These are phyloP conservation scores for Colletotrichum australisinense DNA, from an alignment of 2,329 filamentous ascomycete genomes.

Conservation along the genomic window DNA sequence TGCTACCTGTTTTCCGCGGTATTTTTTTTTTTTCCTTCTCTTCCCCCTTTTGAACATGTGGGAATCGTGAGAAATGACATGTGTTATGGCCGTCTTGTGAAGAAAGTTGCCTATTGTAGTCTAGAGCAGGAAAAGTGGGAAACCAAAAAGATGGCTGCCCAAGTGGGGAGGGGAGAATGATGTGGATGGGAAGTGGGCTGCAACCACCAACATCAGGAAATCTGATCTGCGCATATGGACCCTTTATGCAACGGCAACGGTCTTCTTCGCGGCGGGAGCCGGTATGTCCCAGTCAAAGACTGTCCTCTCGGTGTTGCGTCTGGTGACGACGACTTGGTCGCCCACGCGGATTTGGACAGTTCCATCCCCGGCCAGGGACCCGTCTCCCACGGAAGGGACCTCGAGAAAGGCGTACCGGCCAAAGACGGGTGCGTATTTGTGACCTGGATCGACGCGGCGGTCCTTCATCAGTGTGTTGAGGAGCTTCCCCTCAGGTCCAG, in stretches of 20 bases:
- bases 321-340: slow-evolving; percentile 65
- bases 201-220: neutral
- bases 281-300: slow-evolving; percentile 62
- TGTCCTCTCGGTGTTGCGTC: slow-evolving; percentile 61
- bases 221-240: neutral
- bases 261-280: neutral
- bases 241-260: slow-evolving; percentile 16
- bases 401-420: slow-evolving; percentile 76
- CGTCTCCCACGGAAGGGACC: neutral
- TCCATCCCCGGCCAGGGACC: slow-evolving; percentile 3
- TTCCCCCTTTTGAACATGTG: neutral
- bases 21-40: neutral
- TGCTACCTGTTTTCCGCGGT: neutral
- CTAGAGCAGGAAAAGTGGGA: neutral
- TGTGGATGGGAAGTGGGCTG: too few species aligned
- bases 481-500: slow-evolving; percentile 68
- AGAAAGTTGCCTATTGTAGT: neutral
- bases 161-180: neutral
- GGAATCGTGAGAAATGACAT: neutral
- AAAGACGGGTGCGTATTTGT: slow-evolving; percentile 77
- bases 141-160: neutral
- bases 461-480: slow-evolving; percentile 78
- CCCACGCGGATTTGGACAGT: slow-evolving; percentile 60
- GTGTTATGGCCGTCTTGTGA: neutral
- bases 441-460: slow-evolving; percentile 76